Conservation (phyloP, 225 moss, liverwort and hornwort genomes). For the Antitrichia curtipendula region DNA sequence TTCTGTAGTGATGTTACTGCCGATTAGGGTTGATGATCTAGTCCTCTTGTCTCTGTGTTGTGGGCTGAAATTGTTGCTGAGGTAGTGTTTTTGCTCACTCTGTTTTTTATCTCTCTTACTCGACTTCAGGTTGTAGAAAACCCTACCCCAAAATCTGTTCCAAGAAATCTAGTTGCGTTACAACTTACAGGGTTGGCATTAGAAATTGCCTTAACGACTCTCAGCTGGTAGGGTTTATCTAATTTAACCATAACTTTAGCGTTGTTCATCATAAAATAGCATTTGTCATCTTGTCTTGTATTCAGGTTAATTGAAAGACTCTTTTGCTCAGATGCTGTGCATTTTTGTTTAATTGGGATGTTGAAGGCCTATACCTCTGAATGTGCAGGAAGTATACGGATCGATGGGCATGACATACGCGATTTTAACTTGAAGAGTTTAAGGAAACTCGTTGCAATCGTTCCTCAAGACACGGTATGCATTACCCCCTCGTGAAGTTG, state of each 20-base stretch:
- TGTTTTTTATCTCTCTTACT: background rate
- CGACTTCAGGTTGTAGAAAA: background rate
- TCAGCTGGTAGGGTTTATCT: background rate
- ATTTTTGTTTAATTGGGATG: background rate
- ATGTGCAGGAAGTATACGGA: slow-evolving; percentile 54
- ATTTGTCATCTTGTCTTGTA: background rate
- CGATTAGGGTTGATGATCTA: background rate
- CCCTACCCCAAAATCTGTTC: background rate
- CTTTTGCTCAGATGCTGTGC: background rate
- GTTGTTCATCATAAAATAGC: background rate
- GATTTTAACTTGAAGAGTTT: slow-evolving; percentile 54
- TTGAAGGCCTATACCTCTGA: background rate
- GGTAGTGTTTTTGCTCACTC: background rate
- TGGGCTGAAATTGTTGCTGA: background rate
- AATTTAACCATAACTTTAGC: background rate
- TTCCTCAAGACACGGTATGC: slow-evolving; percentile 88
- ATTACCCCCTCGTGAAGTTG: background rate
- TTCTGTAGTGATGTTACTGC: background rate
- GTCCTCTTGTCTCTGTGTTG: background rate
- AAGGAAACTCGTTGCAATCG: slow-evolving; percentile 79
- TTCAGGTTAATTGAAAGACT: background rate
- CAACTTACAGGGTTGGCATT: background rate
- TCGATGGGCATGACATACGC: slow-evolving; percentile 74
- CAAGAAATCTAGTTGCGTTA: background rate
- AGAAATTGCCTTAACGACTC: background rate